Evolutionary conservation across 257 asterid species (phyloP).

Genomic region (Solanum habrochaites): DNA sequence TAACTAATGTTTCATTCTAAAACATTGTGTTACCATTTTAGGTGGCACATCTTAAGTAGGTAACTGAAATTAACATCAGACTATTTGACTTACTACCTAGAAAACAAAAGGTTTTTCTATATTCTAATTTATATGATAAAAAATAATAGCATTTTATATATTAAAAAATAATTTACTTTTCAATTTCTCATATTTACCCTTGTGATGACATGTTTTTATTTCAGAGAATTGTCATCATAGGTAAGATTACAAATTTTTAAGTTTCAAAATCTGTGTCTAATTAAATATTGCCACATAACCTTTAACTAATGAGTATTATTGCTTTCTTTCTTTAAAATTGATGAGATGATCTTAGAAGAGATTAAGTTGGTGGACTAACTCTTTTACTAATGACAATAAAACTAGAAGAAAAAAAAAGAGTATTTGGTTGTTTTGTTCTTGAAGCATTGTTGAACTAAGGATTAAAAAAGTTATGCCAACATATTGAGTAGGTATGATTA

Average conservation of each 20-base stretch:
- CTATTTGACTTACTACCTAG: constrained; percentile 2
- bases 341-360: background rate
- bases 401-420: background rate
- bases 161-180: background rate
- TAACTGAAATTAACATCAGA: background rate
- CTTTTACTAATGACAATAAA: background rate
- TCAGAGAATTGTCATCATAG: background rate
- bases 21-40: background rate
- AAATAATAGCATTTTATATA: background rate
- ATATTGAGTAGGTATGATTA: background rate
- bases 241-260: background rate
- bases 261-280: background rate
- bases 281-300: background rate
- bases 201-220: background rate
- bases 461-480: background rate
- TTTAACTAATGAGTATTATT: background rate
- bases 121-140: background rate
- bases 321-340: background rate
- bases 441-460: background rate
- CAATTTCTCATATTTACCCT: background rate
- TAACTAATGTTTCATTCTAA: background rate
- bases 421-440: background rate
- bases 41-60: constrained; percentile 6
- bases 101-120: background rate
- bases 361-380: background rate